Evolutionary conservation across 148 eudicot species (phyloP).

Genomic region (Silene latifolia): DNA sequence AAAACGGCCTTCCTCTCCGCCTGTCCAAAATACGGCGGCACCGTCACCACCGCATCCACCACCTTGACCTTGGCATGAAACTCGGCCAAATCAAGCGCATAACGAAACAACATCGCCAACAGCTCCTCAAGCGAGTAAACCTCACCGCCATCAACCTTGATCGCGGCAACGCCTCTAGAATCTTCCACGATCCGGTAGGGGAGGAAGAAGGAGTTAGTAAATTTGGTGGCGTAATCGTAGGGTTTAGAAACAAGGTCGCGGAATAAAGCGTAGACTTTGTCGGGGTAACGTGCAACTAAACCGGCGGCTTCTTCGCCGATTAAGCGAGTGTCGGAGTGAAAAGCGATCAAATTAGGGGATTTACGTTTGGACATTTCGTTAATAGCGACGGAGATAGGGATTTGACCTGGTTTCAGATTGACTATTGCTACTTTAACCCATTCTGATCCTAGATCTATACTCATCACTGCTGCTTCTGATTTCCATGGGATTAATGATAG

Average conservation of each 20-base stretch:
- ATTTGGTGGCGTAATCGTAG: conserved; percentile 23
- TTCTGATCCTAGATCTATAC: conserved; percentile 97
- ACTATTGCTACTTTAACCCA: conserved; percentile 91
- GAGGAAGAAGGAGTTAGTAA: conserved; percentile 43
- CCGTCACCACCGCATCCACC: conserved; percentile 82
- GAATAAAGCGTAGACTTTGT: conserved; percentile 66
- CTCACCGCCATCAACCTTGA: conserved; percentile 58
- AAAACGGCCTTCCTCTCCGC: conserved; percentile 79
- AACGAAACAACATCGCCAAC: conserved; percentile 66
- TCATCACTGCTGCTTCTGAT: conserved; percentile 60
- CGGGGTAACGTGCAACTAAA: conserved; percentile 73
- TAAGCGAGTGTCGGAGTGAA: conserved; percentile 55
- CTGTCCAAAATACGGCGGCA: conserved; percentile 89
- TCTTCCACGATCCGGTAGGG: conserved; percentile 55
- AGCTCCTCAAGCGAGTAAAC: conserved; percentile 82
- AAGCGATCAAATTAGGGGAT: conserved; percentile 68
- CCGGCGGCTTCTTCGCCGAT: conserved; percentile 88
- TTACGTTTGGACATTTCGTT: conserved; percentile 98
- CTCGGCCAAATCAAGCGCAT: conserved; percentile 63
- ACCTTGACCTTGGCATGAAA: conserved; percentile 59
- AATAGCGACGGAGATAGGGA: conserved; percentile 84
- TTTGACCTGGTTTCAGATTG: conserved; percentile 80
- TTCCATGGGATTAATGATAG: conserved; percentile 23
- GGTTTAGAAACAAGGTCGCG: conserved; percentile 72
- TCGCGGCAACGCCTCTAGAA: conserved; percentile 46